A percentile compares a stretch with the other conserved stretches of the same genome.
Evolutionary conservation across 257 asterid species (phyloP).

Genomic region (Oldenlandia corymbosa): DNA sequence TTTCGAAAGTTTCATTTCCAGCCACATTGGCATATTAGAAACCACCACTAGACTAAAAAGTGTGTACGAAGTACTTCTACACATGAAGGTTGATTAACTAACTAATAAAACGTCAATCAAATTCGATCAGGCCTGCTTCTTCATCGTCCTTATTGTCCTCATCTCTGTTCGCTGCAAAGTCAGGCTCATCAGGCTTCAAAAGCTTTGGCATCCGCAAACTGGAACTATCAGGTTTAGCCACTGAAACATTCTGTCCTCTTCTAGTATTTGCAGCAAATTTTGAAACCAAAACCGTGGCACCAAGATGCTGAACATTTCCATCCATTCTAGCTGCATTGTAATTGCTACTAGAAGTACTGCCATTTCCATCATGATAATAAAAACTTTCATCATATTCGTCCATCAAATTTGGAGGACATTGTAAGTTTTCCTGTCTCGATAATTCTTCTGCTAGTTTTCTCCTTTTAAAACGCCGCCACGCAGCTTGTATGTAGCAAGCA

Average conservation of each 20-base stretch:
- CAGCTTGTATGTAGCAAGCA: conserved; percentile 66
- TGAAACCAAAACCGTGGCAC: conserved; percentile 55
- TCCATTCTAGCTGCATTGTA: conserved; percentile 6
- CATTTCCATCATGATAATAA: background rate
- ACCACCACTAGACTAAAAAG: too few species aligned
- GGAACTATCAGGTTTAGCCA: conserved; percentile 30
- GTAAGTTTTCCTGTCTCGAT: conserved; percentile 47
- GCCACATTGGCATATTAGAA: too few species aligned
- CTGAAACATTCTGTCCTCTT: conserved; percentile 30
- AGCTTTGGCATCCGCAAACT: conserved; percentile 58
- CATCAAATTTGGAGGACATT: conserved; percentile 14
- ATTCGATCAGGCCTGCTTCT: conserved; percentile 3
- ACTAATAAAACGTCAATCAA: conserved; percentile 16
- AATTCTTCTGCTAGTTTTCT: conserved; percentile 50
- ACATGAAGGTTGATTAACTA: too few species aligned
- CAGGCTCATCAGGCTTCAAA: conserved; percentile 71
- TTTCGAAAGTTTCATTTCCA: too few species aligned
- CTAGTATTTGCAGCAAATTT: conserved; percentile 61
- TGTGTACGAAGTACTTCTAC: too few species aligned
- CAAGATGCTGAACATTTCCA: conserved; percentile 25
- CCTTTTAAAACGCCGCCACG: conserved; percentile 44
- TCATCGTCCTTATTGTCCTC: conserved; percentile 11
- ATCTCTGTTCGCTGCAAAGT: conserved; percentile 26
- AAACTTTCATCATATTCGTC: conserved; percentile 22
- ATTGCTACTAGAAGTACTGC: background rate